Evolutionary conservation across 306 rosid genomes (phyloP), one percentile per base, ranked within the genome.

Genomic region (Oxytropis ochrocephala): DNA sequence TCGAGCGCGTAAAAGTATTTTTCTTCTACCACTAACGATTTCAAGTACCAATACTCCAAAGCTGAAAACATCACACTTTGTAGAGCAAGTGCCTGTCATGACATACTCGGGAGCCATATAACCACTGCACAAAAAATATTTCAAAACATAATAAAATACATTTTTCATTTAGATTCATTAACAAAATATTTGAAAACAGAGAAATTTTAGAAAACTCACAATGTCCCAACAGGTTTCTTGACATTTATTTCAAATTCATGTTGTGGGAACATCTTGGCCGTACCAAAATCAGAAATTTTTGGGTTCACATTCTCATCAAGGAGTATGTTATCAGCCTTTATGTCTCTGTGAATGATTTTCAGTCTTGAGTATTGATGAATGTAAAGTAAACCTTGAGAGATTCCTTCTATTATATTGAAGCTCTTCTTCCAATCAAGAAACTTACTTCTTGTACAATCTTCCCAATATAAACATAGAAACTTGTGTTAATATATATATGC

Each of bases 271-370:
- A 73, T 62, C 63, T 56, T 73, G 0, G 71, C 64, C 78, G 52
- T 63, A 4, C 78, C 78, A 73, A 73, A 73, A n/a, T 73, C 48
- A 3, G 64, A 73, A 19, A 67, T 73, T 27, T 78, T 73, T 12
- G 79, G 75, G 5, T 57, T 66, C 75, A 78, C 50, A 0, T 58
- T 24, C 11, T 44, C 51, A 6, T 46, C 51, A 46, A n/a, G 51
- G 13, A 46, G 51, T 46, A 46, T 46, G 51, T 46, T 46, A 18
- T 18, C 13, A 46, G 51, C n/a, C n/a, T n/a, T n/a, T n/a, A n/a
- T n/a, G n/a, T n/a, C n/a, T n/a, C n/a, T n/a, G n/a, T n/a, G n/a
- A 13, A 46, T 46, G 17, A 46, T 5, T 46, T 38, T 38, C 11
- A 38, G 18, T 36, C 79, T 66, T 57, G 69, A 67, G 38, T 67